A percentile compares a stretch with the other conserved stretches of the same genome.
phyloP scores from a whole-genome alignment of 1,284 basidiomycete species.

The Trametes polyzona region DNA sequence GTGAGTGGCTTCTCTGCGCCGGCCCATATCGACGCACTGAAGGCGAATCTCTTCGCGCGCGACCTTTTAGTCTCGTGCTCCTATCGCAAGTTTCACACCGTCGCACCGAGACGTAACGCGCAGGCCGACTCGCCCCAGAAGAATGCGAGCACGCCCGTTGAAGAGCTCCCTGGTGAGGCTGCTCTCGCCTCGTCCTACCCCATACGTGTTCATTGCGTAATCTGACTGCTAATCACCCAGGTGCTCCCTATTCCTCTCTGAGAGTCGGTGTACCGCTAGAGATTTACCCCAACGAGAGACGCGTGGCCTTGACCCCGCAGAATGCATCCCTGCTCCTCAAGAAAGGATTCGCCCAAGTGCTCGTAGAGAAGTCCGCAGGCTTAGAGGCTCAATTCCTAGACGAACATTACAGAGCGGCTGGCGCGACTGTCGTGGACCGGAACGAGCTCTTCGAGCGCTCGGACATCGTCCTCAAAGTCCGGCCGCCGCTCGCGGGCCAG shows the following conservation, averaged over 20 bases:
- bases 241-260: constrained; percentile 71
- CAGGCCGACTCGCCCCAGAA: constrained; percentile 21
- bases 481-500: constrained; percentile 65
- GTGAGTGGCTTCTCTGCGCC: constrained; percentile 12
- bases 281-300: constrained; percentile 73
- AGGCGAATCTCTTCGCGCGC: constrained; percentile 1
- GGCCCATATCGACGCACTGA: constrained; percentile 7
- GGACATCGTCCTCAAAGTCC: constrained; percentile 84
- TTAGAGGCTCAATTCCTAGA: constrained; percentile 76
- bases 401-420: constrained; percentile 77
- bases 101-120: constrained; percentile 26
- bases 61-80: constrained; percentile 27
- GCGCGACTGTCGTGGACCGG: constrained; percentile 70
- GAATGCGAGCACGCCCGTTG: constrained; percentile 21
- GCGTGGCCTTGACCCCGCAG: constrained; percentile 80
- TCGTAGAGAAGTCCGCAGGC: constrained; percentile 77
- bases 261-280: constrained; percentile 81
- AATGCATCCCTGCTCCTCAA: constrained; percentile 75
- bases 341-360: constrained; percentile 76
- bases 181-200: background rate
- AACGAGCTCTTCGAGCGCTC: constrained; percentile 64
- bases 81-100: constrained; percentile 32
- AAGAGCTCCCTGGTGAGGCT: constrained; percentile 29
- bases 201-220: background rate
- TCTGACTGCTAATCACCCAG: constrained; percentile 34